Conservation (phyloP, 83 land plant species). For the Picea abies region DNA sequence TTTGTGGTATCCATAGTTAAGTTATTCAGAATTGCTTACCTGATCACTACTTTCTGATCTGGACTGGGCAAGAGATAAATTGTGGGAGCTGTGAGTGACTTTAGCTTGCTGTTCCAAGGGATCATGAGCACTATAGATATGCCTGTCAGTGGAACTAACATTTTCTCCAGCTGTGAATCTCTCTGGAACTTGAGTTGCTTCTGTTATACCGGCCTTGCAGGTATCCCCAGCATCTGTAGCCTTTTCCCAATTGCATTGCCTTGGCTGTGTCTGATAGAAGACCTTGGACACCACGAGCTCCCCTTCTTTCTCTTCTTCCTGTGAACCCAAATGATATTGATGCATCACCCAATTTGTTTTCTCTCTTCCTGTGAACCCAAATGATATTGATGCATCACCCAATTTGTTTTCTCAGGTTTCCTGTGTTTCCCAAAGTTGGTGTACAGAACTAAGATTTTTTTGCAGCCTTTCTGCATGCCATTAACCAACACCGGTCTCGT, state of each 20-base stretch:
- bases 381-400: constrained; percentile 99
- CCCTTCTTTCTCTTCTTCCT: constrained; percentile 94
- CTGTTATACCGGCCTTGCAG: too few relatives aligned
- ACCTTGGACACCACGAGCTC: constrained; percentile 93
- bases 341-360: constrained; percentile 98
- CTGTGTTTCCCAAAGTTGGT: constrained; percentile 78
- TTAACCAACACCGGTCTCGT: constrained; percentile 63
- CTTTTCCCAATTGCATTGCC: constrained; percentile 55
- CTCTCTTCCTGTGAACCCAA: constrained; percentile 81
- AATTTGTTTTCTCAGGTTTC: constrained; percentile 91
- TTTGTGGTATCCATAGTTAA: too few relatives aligned
- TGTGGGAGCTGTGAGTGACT: too few relatives aligned
- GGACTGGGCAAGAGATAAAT: too few relatives aligned
- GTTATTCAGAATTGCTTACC: too few relatives aligned
- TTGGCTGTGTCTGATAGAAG: constrained; percentile 89
- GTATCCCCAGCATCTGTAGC: not conserved
- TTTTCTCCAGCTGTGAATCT: too few relatives aligned
- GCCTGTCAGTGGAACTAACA: too few relatives aligned
- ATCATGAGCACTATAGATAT: too few relatives aligned
- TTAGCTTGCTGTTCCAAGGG: too few relatives aligned
- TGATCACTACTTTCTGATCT: too few relatives aligned
- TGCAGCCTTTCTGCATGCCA: constrained; percentile 73
- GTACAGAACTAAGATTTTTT: constrained; percentile 93
- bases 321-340: constrained; percentile 81
- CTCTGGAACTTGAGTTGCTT: too few relatives aligned